Evolutionary conservation across 371 early-diverging fungal genomes (phyloP).

Genomic region (Zychaea mexicana): DNA sequence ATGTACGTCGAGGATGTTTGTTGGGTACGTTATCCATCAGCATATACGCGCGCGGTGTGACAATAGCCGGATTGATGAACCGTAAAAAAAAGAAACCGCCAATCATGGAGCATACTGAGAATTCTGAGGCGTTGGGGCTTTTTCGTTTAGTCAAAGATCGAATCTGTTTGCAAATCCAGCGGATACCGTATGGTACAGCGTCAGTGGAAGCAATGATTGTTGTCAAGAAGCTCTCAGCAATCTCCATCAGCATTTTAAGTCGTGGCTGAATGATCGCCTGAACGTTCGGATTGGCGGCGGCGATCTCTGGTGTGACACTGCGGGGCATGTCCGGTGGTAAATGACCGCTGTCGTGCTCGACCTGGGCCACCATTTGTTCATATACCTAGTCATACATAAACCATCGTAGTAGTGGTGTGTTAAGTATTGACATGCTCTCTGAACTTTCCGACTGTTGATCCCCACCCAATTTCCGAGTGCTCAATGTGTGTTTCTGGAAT

Average conservation of each 20-base stretch:
- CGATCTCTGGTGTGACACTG: slow-evolving; percentile 80
- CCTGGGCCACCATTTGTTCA: slow-evolving; percentile 83
- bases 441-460: too few species aligned
- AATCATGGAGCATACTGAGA: slow-evolving; percentile 89
- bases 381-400: slow-evolving; percentile 61
- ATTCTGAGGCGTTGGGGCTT: slow-evolving; percentile 88
- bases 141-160: slow-evolving; percentile 88
- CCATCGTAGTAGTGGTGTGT: too few species aligned
- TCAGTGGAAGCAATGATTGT: slow-evolving; percentile 83
- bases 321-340: slow-evolving; percentile 66
- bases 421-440: too few species aligned
- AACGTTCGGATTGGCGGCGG: slow-evolving; percentile 77
- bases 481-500: too few species aligned
- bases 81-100: slow-evolving; percentile 97
- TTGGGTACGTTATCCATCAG: slow-evolving; percentile 83
- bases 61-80: slow-evolving; percentile 97
- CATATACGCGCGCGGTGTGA: slow-evolving; percentile 95
- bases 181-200: slow-evolving; percentile 92
- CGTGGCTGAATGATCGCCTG: slow-evolving; percentile 84
- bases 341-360: slow-evolving; percentile 64
- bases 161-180: slow-evolving; percentile 99
- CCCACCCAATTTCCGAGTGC: too few species aligned
- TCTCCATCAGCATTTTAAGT: slow-evolving; percentile 81
- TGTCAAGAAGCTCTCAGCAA: slow-evolving; percentile 80
- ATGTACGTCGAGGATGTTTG: slow-evolving; percentile 81